Percentiles rank a stretch among this genome's conserved stretches.
Conservation (phyloP, 768 basidiomycete genomes). For the Podaxis pistillaris region DNA sequence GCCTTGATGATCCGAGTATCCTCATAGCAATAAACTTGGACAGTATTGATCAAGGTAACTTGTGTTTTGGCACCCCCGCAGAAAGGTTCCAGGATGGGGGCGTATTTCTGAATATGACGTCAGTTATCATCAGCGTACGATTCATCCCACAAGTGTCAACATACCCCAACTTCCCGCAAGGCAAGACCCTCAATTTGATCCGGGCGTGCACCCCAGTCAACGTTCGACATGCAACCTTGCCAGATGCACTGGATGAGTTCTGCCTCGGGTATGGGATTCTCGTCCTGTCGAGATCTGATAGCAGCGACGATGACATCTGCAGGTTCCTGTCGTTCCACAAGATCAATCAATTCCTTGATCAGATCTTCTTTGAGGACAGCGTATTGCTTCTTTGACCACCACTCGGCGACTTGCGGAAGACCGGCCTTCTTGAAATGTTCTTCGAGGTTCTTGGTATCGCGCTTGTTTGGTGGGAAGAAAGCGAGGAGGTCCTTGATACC, state of each 20-base stretch:
- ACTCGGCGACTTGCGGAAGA: conserved; percentile 81
- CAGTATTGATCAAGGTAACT: conserved; percentile 91
- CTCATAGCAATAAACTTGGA: conserved; percentile 95
- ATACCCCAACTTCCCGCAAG: conserved; percentile 83
- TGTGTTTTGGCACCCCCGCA: conserved; percentile 86
- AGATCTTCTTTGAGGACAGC: conserved; percentile 80
- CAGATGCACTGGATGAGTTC: conserved; percentile 90
- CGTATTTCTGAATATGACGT: conserved; percentile 61
- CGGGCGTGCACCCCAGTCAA: conserved; percentile 87
- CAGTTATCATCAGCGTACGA: not conserved
- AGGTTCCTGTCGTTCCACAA: conserved; percentile 68
- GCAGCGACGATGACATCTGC: conserved; percentile 69
- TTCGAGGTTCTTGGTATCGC: conserved; percentile 71
- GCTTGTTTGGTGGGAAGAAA: conserved; percentile 87
- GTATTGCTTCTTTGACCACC: conserved; percentile 91
- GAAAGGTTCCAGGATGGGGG: conserved; percentile 88
- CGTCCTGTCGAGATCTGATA: conserved; percentile 71
- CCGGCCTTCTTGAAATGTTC: conserved; percentile 84
- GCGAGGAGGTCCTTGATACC: conserved; percentile 81
- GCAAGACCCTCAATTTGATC: conserved; percentile 91
- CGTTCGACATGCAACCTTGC: conserved; percentile 83
- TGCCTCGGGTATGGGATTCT: conserved; percentile 77
- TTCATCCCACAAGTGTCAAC: conserved; percentile 25
- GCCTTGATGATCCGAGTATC: conserved; percentile 93
- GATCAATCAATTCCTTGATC: conserved; percentile 63